Evolutionary conservation across 2,329 filamentous ascomycete genomes (phyloP).

Genomic region (Xenoacremonium recifei): DNA sequence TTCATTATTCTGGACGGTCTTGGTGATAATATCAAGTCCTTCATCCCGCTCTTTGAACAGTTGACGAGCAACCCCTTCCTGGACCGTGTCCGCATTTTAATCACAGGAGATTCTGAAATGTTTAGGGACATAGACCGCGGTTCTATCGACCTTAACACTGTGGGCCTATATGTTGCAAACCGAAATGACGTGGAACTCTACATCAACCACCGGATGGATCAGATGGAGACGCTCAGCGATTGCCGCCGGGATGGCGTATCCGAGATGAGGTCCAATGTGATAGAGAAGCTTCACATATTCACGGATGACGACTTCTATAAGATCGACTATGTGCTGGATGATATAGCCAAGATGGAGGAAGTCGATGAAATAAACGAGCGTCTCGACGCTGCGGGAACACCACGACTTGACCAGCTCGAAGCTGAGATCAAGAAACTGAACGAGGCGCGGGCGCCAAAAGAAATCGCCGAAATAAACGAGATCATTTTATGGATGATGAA

Average conservation of each 20-base stretch:
- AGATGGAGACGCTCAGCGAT: conserved; percentile 30
- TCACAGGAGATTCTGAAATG: conserved; percentile 22
- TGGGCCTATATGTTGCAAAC: too few species aligned
- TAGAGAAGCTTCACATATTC: conserved; percentile 4
- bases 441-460: conserved; percentile 28
- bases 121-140: conserved; percentile 13
- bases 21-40: conserved; percentile 15
- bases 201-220: conserved; percentile 28
- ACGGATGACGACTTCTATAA: conserved; percentile 11
- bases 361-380: conserved; percentile 33
- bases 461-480: conserved; percentile 37
- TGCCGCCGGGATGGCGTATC: conserved; percentile 21
- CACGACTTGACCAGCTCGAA: conserved; percentile 30
- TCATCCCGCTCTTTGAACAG: conserved; percentile 23
- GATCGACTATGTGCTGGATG: conserved; percentile 22
- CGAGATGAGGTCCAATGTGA: conserved; percentile 32
- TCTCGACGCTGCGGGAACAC: conserved; percentile 28
- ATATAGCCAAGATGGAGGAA: conserved; percentile 31
- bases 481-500: conserved; percentile 34
- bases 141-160: too few species aligned
- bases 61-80: conserved; percentile 16
- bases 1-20: conserved; percentile 32
- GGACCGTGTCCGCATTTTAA: conserved; percentile 24
- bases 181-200: conserved; percentile 28
- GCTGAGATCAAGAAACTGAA: conserved; percentile 32